Conservation (phyloP, 148 eudicot species). For the Silene latifolia region DNA sequence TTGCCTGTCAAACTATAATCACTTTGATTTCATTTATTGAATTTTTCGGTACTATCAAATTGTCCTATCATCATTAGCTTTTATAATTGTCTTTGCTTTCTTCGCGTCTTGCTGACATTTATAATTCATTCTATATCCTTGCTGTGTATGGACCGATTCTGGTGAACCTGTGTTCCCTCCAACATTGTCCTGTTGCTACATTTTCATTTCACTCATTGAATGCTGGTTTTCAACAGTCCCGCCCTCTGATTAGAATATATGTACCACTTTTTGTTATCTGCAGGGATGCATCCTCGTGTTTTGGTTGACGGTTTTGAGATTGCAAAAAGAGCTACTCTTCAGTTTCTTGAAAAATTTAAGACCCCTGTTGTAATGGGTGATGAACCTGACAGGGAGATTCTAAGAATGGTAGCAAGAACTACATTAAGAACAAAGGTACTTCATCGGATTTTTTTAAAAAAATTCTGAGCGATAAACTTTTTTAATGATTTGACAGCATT, state of each 20-base stretch:
- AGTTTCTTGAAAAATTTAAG: conserved; percentile 83
- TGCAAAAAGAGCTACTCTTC: conserved; percentile 91
- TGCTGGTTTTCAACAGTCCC: not conserved
- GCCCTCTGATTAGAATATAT: not conserved
- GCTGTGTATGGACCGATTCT: no score
- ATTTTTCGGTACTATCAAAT: no score
- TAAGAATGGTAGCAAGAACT: conserved; percentile 97
- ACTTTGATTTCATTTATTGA: no score
- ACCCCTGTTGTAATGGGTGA: conserved; percentile 93
- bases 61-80: no score
- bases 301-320: conserved; percentile 96
- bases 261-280: not conserved
- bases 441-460: not conserved
- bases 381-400: conserved; percentile 88
- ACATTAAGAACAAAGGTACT: conserved; percentile 87
- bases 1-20: no score
- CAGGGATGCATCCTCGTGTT: conserved; percentile 98
- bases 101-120: no score
- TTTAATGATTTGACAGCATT: not conserved
- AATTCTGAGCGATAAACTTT: not conserved
- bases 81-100: no score
- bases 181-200: no score
- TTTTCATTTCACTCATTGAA: not conserved
- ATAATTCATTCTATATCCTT: no score
- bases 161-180: no score